phyloP scores from a whole-genome alignment of 2,329 filamentous ascomycete genomes.

The Colletotrichum sp. region DNA sequence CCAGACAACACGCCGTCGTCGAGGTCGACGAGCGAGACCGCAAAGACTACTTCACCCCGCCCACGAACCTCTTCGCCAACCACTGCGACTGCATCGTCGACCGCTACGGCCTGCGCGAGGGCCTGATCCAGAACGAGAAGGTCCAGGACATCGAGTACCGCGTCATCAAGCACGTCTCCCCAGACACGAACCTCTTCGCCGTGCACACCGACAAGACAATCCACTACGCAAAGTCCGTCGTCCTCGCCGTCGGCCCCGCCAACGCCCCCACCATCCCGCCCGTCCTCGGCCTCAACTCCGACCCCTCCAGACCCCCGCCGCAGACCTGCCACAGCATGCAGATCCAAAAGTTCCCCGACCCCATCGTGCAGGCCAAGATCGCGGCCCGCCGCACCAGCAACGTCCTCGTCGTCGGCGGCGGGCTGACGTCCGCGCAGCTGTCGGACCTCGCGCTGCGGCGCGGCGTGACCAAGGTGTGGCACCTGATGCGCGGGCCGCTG shows the following conservation, averaged over 20 bases:
- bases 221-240: conserved; percentile 66
- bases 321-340: conserved; percentile 70
- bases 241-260: conserved; percentile 74
- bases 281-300: conserved; percentile 35
- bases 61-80: conserved; percentile 63
- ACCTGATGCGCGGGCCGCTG: conserved; percentile 67
- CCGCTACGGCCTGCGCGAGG: conserved; percentile 62
- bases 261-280: conserved; percentile 58
- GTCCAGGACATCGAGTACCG: conserved; percentile 68
- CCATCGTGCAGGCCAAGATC: conserved; percentile 58
- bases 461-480: conserved; percentile 72
- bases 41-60: conserved; percentile 73
- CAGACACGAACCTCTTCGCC: conserved; percentile 66
- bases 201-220: conserved; percentile 59
- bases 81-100: conserved; percentile 64
- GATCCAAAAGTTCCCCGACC: conserved; percentile 62
- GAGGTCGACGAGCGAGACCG: conserved; percentile 70
- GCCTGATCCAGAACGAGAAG: conserved; percentile 63
- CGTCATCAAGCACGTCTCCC: conserved; percentile 46
- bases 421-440: conserved; percentile 78
- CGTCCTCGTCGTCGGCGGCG: conserved; percentile 75
- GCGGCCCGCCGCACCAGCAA: conserved; percentile 56
- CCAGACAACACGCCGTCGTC: conserved; percentile 47
- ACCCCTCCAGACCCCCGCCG: conserved; percentile 24
- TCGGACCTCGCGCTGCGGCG: conserved; percentile 68